phyloP scores from a whole-genome alignment of 1,284 basidiomycete genomes.

The Athelia psychrophila region DNA sequence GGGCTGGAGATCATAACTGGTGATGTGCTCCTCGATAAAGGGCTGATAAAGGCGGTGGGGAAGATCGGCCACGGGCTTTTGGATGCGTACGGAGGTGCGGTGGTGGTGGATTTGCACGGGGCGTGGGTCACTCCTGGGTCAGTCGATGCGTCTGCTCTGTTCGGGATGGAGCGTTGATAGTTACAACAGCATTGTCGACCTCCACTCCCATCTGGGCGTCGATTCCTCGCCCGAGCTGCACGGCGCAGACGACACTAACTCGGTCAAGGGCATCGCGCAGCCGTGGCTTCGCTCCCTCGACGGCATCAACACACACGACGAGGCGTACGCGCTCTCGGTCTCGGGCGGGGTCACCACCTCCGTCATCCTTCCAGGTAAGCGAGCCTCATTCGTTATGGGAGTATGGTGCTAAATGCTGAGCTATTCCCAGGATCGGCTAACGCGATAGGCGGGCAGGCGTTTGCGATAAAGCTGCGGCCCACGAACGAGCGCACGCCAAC shows the following conservation, averaged over 20 bases:
- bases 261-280: slow-evolving; percentile 36
- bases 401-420: too few species aligned
- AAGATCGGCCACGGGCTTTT: slow-evolving; percentile 31
- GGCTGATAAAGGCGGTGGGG: slow-evolving; percentile 54
- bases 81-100: slow-evolving; percentile 24
- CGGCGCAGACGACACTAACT: slow-evolving; percentile 54
- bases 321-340: slow-evolving; percentile 41
- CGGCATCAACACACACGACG: slow-evolving; percentile 49
- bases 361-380: slow-evolving; percentile 41
- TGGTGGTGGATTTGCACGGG: slow-evolving; percentile 41
- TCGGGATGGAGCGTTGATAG: neutral
- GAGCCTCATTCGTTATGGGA: too few species aligned
- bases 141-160: slow-evolving; percentile 1
- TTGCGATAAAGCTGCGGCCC: slow-evolving; percentile 59
- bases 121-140: slow-evolving; percentile 65
- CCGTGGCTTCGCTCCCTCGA: slow-evolving; percentile 52
- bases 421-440: slow-evolving; percentile 43
- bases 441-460: slow-evolving; percentile 69
- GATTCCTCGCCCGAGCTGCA: slow-evolving; percentile 51
- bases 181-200: slow-evolving; percentile 55
- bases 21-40: slow-evolving; percentile 54
- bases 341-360: slow-evolving; percentile 47
- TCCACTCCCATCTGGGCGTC: slow-evolving; percentile 78
- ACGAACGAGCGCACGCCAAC: slow-evolving; percentile 52
- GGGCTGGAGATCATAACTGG: slow-evolving; percentile 65